Evolutionary conservation across 179 eudicot genomes (phyloP).

Genomic region (Beta macrorhiza): DNA sequence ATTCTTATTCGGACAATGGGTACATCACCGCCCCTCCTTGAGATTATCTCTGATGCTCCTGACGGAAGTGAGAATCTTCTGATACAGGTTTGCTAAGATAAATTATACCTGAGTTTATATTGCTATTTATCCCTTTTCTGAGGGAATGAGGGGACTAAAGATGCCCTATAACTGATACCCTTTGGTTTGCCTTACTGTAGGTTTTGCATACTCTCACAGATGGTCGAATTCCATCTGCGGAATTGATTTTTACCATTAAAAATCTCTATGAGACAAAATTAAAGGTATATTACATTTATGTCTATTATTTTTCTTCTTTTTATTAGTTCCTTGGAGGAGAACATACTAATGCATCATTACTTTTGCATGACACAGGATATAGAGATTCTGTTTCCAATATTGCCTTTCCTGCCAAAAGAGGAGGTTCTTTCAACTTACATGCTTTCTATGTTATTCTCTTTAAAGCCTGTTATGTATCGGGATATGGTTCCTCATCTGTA

Average conservation of each 20-base stretch:
- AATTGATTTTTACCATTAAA: slow-evolving; percentile 59
- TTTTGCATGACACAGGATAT: slow-evolving; percentile 55
- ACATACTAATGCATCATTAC: slow-evolving; percentile 22
- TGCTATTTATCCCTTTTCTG: background rate
- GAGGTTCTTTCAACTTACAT: slow-evolving; percentile 52
- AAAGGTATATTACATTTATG: slow-evolving; percentile 38
- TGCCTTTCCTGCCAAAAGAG: slow-evolving; percentile 71
- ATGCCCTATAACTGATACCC: slow-evolving; percentile 13
- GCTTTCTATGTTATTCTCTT: background rate
- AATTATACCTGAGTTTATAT: slow-evolving; percentile 9
- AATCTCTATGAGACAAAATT: slow-evolving; percentile 62
- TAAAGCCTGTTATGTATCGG: background rate
- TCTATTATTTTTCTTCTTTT: background rate
- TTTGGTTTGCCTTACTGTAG: slow-evolving; percentile 36
- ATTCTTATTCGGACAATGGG: slow-evolving; percentile 92
- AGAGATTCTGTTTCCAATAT: slow-evolving; percentile 78
- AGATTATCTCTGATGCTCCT: slow-evolving; percentile 82
- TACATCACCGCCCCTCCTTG: slow-evolving; percentile 76
- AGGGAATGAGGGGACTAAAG: background rate
- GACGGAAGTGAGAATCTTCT: slow-evolving; percentile 70
- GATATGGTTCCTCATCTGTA: background rate
- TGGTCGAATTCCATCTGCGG: slow-evolving; percentile 73
- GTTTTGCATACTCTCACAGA: slow-evolving; percentile 89
- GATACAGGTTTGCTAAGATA: slow-evolving; percentile 52
- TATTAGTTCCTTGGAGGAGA: slow-evolving; percentile 13